phyloP scores from a whole-genome alignment of 768 basidiomycete genomes.

The Sistotremastrum suecicum region DNA sequence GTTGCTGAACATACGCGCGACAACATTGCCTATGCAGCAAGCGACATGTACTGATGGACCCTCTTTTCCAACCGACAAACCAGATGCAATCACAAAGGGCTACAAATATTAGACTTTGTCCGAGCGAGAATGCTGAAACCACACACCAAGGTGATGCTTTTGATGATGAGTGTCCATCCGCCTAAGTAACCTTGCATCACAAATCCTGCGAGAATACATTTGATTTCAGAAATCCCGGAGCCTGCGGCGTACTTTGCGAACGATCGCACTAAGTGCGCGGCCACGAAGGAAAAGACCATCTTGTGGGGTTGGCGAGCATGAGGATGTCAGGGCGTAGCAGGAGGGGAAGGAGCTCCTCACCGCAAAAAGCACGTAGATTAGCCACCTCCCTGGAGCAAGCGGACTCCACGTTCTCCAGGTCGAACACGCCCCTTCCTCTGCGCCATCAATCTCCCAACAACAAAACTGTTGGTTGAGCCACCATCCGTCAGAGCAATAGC shows the following conservation, averaged over 20 bases:
- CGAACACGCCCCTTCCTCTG: constrained; percentile 66
- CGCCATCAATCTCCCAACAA: constrained; percentile 88
- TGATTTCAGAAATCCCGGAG: constrained; percentile 97
- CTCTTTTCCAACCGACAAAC: constrained; percentile 94
- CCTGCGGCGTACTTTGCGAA: constrained; percentile 94
- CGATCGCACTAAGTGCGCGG: constrained; percentile 76
- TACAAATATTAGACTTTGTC: constrained; percentile 18
- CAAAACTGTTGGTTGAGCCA: constrained; percentile 98
- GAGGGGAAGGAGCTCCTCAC: constrained; percentile 31
- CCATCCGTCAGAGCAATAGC: constrained; percentile 94
- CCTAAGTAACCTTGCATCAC: constrained; percentile 93
- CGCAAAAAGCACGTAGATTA: constrained; percentile 79
- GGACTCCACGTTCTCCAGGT: constrained; percentile 90
- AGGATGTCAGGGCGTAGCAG: not conserved
- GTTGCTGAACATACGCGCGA: constrained; percentile 70
- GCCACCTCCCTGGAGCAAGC: constrained; percentile 57
- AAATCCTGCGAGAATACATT: constrained; percentile 94
- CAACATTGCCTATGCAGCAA: constrained; percentile 80
- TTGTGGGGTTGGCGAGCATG: constrained; percentile 17
- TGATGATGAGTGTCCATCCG: constrained; percentile 81
- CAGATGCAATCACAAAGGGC: constrained; percentile 96
- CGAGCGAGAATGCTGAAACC: not conserved
- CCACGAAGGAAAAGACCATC: constrained; percentile 72
- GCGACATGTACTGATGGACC: constrained; percentile 97
- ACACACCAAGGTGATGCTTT: constrained; percentile 83